Percentiles rank a stretch among this genome's conserved stretches.
phyloP scores from a whole-genome alignment of 2,329 filamentous ascomycete species.

The Hypoxylon rubiginosum region DNA sequence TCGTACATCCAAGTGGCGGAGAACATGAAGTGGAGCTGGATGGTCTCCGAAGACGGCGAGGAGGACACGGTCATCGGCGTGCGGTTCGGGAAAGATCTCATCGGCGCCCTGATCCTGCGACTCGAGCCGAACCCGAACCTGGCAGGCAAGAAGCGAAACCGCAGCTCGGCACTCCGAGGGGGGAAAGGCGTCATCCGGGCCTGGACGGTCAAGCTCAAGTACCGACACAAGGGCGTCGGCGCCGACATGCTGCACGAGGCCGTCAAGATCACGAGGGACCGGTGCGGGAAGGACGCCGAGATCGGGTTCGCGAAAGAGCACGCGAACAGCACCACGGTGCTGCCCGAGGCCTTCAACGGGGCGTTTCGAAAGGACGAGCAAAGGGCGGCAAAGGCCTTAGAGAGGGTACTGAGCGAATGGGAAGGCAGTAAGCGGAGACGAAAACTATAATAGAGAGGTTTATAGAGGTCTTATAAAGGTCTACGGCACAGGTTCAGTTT shows the following conservation, averaged over 20 bases:
- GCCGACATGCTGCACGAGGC: slow-evolving; percentile 79
- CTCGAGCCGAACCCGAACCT: slow-evolving; percentile 62
- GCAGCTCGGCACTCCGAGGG: slow-evolving; percentile 61
- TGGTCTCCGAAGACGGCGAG: slow-evolving; percentile 59
- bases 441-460: slow-evolving; percentile 52
- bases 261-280: slow-evolving; percentile 74
- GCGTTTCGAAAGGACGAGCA: slow-evolving; percentile 71
- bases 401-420: slow-evolving; percentile 64
- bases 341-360: slow-evolving; percentile 74
- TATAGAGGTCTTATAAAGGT: not conserved
- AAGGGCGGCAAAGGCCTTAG: slow-evolving; percentile 67
- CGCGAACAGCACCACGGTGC: slow-evolving; percentile 76
- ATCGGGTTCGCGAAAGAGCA: slow-evolving; percentile 82
- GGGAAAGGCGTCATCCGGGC: slow-evolving; percentile 81
- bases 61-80: slow-evolving; percentile 74
- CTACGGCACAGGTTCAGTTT: not conserved
- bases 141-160: slow-evolving; percentile 44
- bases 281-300: slow-evolving; percentile 75
- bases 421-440: slow-evolving; percentile 63
- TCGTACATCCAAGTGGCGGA: slow-evolving; percentile 76
- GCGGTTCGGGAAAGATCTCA: slow-evolving; percentile 75
- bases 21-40: slow-evolving; percentile 72
- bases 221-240: slow-evolving; percentile 80
- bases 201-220: slow-evolving; percentile 81
- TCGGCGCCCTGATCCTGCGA: slow-evolving; percentile 78